Evolutionary conservation across 176 grass and related monocot species (phyloP), one percentile per base, ranked within the genome.

Genomic region (Oryza glumipatula): DNA sequence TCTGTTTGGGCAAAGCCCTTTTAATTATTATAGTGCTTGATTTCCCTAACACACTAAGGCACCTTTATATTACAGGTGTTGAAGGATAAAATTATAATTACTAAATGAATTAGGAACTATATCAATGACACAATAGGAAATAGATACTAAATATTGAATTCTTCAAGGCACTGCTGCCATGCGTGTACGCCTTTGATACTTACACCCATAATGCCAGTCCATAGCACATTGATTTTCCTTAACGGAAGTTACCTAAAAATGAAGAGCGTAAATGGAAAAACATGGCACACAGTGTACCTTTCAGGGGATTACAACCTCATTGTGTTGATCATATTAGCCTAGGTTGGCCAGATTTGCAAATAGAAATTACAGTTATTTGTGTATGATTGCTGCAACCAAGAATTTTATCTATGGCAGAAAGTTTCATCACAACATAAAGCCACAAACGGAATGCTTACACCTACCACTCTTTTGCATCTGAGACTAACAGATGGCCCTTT

Each of bases 391-490:
- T 67, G 60, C 21, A 43, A 74, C 38, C 72, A 67, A 41, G 14
- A 30, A 80, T 65, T 73, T 80, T 17, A 46, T 44, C 36, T 80
- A 44, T 52, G 60, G 60, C 23, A 32, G 60, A 86, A 86, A 86
- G 47, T 69, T 22, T 41, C 39, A 39, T 75, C 47, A 69, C 72
- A 81, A 74, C 35, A 60, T 12, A 60, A 75, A 65, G 56, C 32
- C 68, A 68, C 41, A 81, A 28, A 68, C 52, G 4, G 39, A 74
- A 75, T 75, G 78, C 32, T 51, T 81, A 16, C 15, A 68, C n/a
- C 4, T 30, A 30, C 5, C 54, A 17, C 68, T 76, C 11, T 76
- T 76, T 44, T 35, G 39, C 32, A 70, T 61, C 22, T 68, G 56
- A 64, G 66, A 56, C 22, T n/a, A 81, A 54, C 9, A 80, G 44